These are phyloP conservation scores for Rhodocollybia butyracea DNA, from an alignment of 768 basidiomycete genomes.

Conservation along the genomic window DNA sequence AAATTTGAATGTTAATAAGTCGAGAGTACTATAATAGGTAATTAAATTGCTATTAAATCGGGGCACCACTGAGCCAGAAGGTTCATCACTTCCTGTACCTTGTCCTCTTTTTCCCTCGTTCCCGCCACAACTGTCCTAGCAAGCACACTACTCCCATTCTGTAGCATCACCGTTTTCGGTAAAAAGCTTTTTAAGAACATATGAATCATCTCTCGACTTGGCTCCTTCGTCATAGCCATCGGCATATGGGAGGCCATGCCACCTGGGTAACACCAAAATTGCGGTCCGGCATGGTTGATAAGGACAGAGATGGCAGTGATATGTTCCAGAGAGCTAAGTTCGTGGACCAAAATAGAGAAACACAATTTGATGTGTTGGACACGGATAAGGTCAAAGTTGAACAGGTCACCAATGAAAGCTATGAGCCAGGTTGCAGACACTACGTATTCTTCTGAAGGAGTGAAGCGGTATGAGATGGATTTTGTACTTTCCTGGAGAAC, in stretches of 20 bases:
- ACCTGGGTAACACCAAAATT: constrained; percentile 18
- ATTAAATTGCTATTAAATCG: neutral
- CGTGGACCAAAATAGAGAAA: constrained; percentile 17
- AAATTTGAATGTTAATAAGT: too few relatives aligned
- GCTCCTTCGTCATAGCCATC: neutral
- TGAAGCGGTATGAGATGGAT: constrained; percentile 13
- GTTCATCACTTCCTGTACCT: neutral
- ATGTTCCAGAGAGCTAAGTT: constrained; percentile 24
- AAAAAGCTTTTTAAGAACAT: neutral
- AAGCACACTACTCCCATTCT: constrained; percentile 3
- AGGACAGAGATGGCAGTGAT: constrained; percentile 20
- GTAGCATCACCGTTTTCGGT: neutral
- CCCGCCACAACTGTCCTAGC: neutral
- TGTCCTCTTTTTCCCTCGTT: neutral
- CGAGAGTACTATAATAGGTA: neutral
- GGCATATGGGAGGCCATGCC: neutral
- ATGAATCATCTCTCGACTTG: neutral
- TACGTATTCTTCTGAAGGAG: constrained; percentile 16
- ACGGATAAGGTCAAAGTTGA: constrained; percentile 16
- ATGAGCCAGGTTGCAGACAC: constrained; percentile 18
- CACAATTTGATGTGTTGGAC: constrained; percentile 18
- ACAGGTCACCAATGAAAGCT: constrained; percentile 26
- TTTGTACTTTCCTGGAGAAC: constrained; percentile 13
- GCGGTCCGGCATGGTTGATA: constrained; percentile 17
- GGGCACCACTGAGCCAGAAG: neutral